phyloP scores from a whole-genome alignment of 805 yeast genomes.

The Schwanniomyces vanrijiae region DNA sequence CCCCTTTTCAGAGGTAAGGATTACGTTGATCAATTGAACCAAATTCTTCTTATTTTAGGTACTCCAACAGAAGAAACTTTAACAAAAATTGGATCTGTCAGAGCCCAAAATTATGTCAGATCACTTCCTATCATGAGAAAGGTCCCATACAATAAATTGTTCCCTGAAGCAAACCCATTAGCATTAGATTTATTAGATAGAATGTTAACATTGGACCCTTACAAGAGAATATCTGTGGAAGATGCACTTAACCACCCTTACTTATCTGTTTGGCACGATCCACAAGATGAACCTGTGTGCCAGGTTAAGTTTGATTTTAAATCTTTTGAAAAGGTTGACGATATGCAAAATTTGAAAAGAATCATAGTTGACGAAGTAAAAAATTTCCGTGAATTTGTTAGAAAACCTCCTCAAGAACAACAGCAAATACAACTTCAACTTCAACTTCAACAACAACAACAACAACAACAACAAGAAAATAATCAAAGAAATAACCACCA shows the following conservation, averaged over 20 bases:
- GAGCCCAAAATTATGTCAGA: conserved; percentile 91
- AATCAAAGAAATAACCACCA: background rate
- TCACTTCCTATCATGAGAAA: conserved; percentile 81
- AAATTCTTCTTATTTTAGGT: conserved; percentile 85
- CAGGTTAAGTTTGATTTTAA: conserved; percentile 76
- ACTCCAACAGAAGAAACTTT: conserved; percentile 67
- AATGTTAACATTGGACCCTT: conserved; percentile 90
- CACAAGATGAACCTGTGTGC: conserved; percentile 86
- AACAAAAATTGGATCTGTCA: conserved; percentile 63
- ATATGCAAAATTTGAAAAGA: conserved; percentile 68
- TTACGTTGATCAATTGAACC: conserved; percentile 91
- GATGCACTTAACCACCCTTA: conserved; percentile 92
- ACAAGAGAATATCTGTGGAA: conserved; percentile 83
- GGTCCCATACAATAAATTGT: conserved; percentile 67
- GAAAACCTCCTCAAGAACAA: conserved; percentile 66
- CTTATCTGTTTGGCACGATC: conserved; percentile 90
- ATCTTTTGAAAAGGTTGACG: conserved; percentile 81
- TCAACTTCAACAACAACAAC: conserved; percentile 27
- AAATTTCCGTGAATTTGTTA: conserved; percentile 74
- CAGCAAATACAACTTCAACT: conserved; percentile 40
- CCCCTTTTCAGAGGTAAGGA: conserved; percentile 95
- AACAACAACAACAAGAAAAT: conserved; percentile 16
- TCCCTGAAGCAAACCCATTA: conserved; percentile 82
- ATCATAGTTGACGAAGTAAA: conserved; percentile 81
- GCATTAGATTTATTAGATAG: conserved; percentile 80